Base-by-base conservation (phyloP, 345 rosid species). In the Odontarrhena argentea region DNA sequence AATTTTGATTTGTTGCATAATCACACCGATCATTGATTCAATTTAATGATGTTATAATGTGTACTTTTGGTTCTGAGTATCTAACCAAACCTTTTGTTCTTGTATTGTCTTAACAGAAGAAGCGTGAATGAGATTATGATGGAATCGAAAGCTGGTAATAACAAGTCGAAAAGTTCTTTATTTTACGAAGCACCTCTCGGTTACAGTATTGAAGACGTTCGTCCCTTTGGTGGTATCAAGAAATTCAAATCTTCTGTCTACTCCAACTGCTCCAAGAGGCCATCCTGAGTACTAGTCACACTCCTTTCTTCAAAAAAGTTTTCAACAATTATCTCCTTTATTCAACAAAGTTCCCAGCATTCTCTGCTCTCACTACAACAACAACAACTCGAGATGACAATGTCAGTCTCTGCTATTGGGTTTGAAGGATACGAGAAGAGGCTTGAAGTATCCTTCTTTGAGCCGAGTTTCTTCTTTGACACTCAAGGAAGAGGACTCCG, bases 141-240 rank as follows among this genome's bases (percentile, higher is more conserved):
- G 96, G 91, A 83, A 78, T 83, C 83, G 59, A 79, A 85, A 70
- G 86, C 70, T 59, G 93, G 96, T 52, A 85, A 80, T 79, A 85
- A 83, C 36, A 75, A 81, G 8, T 76, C 71, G 9, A 72, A 25
- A 40, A 78, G 55, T 53, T 74, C 80, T 28, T 13, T 77, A 30
- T 83, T 68, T 34, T 85, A 87, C 87, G 96, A 89, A 84, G 84
- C 65, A 52, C 93, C 96, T 22, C 86, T 87, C 60, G 93, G 91
- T 34, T 89, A 89, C 85, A 82, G 82, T 86, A 87, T 87, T 78
- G 96, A 89, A 87, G 91, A 89, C 81, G 79, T 89, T 79, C 91
- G 93, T 72, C 96, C 96, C 9, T 70, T 59, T 85, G 96, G 93
- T 69, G 96, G 96, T 74, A 80, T 84, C 72, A 80, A 89, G 70